Percentiles rank a stretch among this genome's conserved stretches.
phyloP scores from a whole-genome alignment of 208 protist genomes.

The Naegleria fowleri region DNA sequence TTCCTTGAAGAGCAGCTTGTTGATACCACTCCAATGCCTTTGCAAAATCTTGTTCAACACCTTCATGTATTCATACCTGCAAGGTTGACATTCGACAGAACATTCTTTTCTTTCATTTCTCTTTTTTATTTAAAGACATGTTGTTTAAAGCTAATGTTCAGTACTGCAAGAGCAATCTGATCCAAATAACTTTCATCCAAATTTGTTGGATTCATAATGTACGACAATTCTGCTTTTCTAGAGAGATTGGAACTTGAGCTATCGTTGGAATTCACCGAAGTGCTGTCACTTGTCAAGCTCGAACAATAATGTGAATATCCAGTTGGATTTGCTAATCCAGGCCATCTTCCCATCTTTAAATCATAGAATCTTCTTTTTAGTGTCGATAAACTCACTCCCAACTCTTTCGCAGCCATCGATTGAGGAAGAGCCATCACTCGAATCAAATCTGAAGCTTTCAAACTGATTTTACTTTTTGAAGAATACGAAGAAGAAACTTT shows the following conservation, averaged over 20 bases:
- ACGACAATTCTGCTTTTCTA: neutral
- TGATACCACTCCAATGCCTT: too few species aligned
- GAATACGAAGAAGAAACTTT: too few species aligned
- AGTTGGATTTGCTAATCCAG: neutral
- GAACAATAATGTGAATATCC: neutral
- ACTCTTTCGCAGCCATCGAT: neutral
- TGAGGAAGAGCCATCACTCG: neutral
- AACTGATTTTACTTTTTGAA: neutral
- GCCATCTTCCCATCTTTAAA: neutral
- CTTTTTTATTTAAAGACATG: neutral
- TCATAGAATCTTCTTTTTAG: constrained; percentile 20
- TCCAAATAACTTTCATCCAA: neutral
- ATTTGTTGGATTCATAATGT: neutral
- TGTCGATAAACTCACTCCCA: neutral
- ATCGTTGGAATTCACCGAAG: neutral
- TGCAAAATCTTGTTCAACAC: too few species aligned
- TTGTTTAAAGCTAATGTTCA: neutral
- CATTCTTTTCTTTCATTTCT: too few species aligned
- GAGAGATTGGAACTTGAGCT: neutral
- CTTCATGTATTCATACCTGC: too few species aligned
- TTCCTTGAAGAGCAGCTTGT: too few species aligned
- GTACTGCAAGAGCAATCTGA: neutral
- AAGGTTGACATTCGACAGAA: too few species aligned
- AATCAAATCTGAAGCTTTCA: neutral
- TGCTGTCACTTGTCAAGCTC: neutral